Percentiles rank a stretch among this genome's conserved stretches.
Conservation (phyloP, 1,139 yeast genomes). For the Citeromyces hawaiiensis region DNA sequence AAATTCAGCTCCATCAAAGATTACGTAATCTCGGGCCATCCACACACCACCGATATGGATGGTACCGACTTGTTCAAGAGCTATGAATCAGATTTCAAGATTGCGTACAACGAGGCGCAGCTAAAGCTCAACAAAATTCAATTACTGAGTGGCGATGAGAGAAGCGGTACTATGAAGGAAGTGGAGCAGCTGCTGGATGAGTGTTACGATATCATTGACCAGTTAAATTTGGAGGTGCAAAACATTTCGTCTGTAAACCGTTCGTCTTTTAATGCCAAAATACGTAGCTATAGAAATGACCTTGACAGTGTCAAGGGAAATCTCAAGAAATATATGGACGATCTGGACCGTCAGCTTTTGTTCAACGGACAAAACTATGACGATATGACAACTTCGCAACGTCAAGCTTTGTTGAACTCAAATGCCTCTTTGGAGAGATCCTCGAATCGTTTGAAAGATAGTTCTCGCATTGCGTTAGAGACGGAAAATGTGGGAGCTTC, state of each 20-base stretch:
- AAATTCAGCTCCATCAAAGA: no score
- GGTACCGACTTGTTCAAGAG: conserved; percentile 8
- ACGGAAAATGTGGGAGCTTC: conserved; percentile 89
- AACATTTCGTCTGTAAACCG: conserved; percentile 63
- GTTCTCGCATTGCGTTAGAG: conserved; percentile 84
- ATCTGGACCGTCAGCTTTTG: conserved; percentile 50
- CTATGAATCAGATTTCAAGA: conserved; percentile 1
- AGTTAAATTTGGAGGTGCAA: conserved; percentile 70
- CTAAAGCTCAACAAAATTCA: conserved; percentile 1
- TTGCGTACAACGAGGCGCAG: conserved; percentile 1
- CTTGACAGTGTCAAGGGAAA: conserved; percentile 43
- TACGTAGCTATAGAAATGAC: conserved; percentile 54
- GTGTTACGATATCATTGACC: conserved; percentile 67
- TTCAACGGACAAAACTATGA: conserved; percentile 38
- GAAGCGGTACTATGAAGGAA: conserved; percentile 38
- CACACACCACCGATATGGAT: background rate
- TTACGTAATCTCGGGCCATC: no score
- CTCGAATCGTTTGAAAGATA: conserved; percentile 71
- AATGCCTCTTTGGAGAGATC: conserved; percentile 76
- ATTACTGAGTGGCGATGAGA: background rate
- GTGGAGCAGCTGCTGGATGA: conserved; percentile 65
- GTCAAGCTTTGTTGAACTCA: conserved; percentile 69
- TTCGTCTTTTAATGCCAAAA: conserved; percentile 53
- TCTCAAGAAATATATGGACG: conserved; percentile 39
- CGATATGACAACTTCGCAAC: conserved; percentile 49